Evolutionary conservation across 2,329 filamentous ascomycete species (phyloP), one percentile per base, ranked within the genome.

Genomic region (Penicillium sp.): DNA sequence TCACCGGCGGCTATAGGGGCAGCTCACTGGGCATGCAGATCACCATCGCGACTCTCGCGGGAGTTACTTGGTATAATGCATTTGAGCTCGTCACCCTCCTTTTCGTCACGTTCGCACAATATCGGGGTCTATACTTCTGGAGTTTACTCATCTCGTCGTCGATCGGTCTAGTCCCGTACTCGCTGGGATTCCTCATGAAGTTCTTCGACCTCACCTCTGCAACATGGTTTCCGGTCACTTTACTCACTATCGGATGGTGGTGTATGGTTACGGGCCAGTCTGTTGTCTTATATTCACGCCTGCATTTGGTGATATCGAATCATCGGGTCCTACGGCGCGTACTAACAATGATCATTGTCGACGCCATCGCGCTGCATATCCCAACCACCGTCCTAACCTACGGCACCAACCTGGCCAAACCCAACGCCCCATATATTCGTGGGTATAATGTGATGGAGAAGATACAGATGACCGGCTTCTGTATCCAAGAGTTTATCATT

Each of bases 391-490:
- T 79, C 13, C 63, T 81, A 29, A 78, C 77, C 11, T 79, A 74
- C 56, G 77, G 77, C 41, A 73, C 71, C 43, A 79, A 79, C 59
- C 55, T 75, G n/a, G 63, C 62, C 14, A 21, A 33, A n/a, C 56
- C 35, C 19, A 54, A 35, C 43, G 52, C 16, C 9, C 52, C 56
- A 13, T 79, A 72, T 57, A 67, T 70, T 19, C 56, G 54, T 3
- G 75, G 72, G 7, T 80, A 79, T 64, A 75, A 77, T 44, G 64
- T 79, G 33, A 77, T 82, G 72, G 83, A 85, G 61, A 81, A 82
- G 66, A 75, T 85, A 19, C 82, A 85, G 63, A 80, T 85, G 66
- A 81, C 80, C 6, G 73, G 82, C 8, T 85, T 85, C 64, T 84
- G 80, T 62, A 53, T 84, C 13, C 83, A 85, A 62, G 83, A 85